Evolutionary conservation across 768 basidiomycete genomes (phyloP).

Genomic region (Mycena venus): DNA sequence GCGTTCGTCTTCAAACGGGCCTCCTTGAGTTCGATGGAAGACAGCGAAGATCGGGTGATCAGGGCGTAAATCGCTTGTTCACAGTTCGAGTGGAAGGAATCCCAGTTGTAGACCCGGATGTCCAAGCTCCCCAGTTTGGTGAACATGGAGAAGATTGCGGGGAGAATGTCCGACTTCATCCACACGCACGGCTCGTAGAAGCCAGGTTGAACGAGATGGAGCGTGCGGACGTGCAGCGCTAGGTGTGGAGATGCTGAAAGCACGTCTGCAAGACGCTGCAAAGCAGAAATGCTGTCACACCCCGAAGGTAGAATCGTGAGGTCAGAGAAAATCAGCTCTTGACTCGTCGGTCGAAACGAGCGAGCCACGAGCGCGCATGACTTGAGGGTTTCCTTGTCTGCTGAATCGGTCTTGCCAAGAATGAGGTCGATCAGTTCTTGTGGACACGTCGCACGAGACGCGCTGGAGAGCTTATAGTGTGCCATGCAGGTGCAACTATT

Average conservation of each 20-base stretch:
- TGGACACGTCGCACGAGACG: too few relatives aligned
- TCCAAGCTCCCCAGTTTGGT: background rate
- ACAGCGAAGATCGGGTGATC: slow-evolving; percentile 10
- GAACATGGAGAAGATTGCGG: slow-evolving; percentile 1
- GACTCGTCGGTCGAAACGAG: too few relatives aligned
- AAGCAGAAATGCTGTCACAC: too few relatives aligned
- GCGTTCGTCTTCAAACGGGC: background rate
- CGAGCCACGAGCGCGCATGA: slow-evolving; percentile 9
- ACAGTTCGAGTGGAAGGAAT: background rate
- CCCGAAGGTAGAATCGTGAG: too few relatives aligned
- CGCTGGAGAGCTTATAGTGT: background rate
- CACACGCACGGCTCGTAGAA: slow-evolving; percentile 8
- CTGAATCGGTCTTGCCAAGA: slow-evolving; percentile 1
- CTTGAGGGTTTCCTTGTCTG: slow-evolving; percentile 10
- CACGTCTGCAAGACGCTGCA: too few relatives aligned
- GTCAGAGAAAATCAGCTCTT: too few relatives aligned
- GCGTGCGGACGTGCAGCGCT: slow-evolving; percentile 6
- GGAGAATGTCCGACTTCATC: slow-evolving; percentile 22
- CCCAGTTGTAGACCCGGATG: slow-evolving; percentile 19
- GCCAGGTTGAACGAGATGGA: slow-evolving; percentile 13
- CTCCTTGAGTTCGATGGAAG: background rate
- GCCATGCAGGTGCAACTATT: slow-evolving; percentile 5
- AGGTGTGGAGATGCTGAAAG: slow-evolving; percentile 13
- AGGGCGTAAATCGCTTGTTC: slow-evolving; percentile 15
- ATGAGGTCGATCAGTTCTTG: slow-evolving; percentile 15